Evolutionary conservation across 1,284 basidiomycete genomes (phyloP).

Genomic region (Ganoderma sp.): DNA sequence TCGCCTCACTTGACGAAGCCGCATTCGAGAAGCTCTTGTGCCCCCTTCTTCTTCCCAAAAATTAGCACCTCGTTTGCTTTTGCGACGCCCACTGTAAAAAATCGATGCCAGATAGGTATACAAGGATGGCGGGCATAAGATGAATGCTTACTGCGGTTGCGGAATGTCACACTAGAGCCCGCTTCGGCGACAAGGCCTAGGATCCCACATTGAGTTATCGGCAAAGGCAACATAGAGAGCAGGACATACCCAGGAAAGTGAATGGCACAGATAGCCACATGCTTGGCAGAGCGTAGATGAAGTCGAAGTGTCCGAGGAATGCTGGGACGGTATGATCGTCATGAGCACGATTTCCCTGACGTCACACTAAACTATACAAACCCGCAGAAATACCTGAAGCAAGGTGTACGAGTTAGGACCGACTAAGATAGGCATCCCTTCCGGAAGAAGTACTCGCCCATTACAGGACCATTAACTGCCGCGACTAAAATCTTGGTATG

Average conservation of each 20-base stretch:
- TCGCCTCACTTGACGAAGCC: slow-evolving; percentile 68
- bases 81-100: slow-evolving; percentile 61
- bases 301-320: slow-evolving; percentile 74
- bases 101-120: not conserved
- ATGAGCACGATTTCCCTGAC: not conserved
- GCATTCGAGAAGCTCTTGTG: slow-evolving; percentile 61
- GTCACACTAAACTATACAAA: slow-evolving; percentile 34
- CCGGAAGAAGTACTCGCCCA: slow-evolving; percentile 51
- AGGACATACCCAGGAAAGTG: slow-evolving; percentile 62
- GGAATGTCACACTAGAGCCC: slow-evolving; percentile 70
- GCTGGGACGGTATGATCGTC: slow-evolving; percentile 45
- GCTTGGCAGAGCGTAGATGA: slow-evolving; percentile 69
- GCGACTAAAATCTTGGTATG: slow-evolving; percentile 70
- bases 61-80: slow-evolving; percentile 73
- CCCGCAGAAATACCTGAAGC: slow-evolving; percentile 69
- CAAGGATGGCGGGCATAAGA: not conserved
- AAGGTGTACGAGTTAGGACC: slow-evolving; percentile 12
- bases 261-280: slow-evolving; percentile 71
- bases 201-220: slow-evolving; percentile 10
- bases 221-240: not conserved
- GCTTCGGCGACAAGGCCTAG: slow-evolving; percentile 68
- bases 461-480: slow-evolving; percentile 73
- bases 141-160: slow-evolving; percentile 59
- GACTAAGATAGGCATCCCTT: not conserved
- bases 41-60: slow-evolving; percentile 69